Base-by-base conservation (phyloP, 441 rosid species). In the Rhodomyrtus psidioides region DNA sequence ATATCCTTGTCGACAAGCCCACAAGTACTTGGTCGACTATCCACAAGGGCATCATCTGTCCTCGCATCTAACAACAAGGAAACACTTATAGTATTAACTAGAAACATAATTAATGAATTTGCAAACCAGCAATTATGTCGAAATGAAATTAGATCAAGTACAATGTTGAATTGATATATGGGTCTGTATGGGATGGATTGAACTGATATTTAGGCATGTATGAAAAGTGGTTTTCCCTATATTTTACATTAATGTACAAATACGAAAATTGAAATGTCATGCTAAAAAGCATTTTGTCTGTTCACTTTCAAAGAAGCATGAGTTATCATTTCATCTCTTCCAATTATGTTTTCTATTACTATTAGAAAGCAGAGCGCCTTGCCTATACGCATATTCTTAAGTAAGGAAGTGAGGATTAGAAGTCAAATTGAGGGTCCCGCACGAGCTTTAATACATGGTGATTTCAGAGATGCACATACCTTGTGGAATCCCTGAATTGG, bases 371-470 rank as follows among this genome's bases (percentile, higher is more conserved):
- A n/a, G n/a, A n/a, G n/a, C n/a, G n/a, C n/a, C n/a, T n/a, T n/a
- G n/a, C n/a, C n/a, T n/a, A n/a, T n/a, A n/a, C n/a, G n/a, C n/a
- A n/a, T n/a, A n/a, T n/a, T n/a, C n/a, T n/a, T n/a, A n/a, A n/a
- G n/a, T n/a, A n/a, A n/a, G n/a, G n/a, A n/a, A 39, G 3, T 5
- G 3, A n/a, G 13, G 8, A 58, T 58, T 58, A 58, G 8, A 57
- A 58, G 30, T 26, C n/a, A n/a, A 58, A 26, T 5, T n/a, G 3
- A 58, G 4, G 1, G 2, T n/a, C n/a, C 0, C 0, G 30, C 28
- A 58, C 4, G 4, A 58, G 17, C 17, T 26, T n/a, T 14, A 58
- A 6, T n/a, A 5, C 4, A 12, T 26, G 62, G 27, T 6, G 5
- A 12, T 10, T 19, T 1, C 9, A n/a, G 5, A 23, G 58, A 1